These are phyloP conservation scores for Chalara sp. DNA, from an alignment of 2,329 filamentous ascomycete species.

Conservation along the genomic window DNA sequence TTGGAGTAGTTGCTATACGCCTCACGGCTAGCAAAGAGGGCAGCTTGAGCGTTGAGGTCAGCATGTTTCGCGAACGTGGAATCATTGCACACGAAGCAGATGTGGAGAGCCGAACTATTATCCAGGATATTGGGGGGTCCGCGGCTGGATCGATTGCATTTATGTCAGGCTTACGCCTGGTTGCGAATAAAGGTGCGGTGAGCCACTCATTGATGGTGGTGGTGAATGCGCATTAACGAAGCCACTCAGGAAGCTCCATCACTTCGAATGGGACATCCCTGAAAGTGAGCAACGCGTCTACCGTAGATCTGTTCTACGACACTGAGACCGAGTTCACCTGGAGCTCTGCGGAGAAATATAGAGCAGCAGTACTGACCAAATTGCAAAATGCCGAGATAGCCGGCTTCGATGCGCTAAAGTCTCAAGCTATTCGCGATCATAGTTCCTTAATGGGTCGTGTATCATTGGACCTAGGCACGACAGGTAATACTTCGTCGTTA, in stretches of 20 bases:
- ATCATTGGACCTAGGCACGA: not conserved
- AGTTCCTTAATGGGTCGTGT: not conserved
- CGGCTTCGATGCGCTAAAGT: not conserved
- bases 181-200: too few relatives aligned
- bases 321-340: not conserved
- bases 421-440: not conserved
- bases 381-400: not conserved
- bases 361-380: not conserved
- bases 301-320: not conserved
- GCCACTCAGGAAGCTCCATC: too few relatives aligned
- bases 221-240: too few relatives aligned
- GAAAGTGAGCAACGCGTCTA: not conserved
- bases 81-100: too few relatives aligned
- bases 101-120: too few relatives aligned
- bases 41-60: not conserved
- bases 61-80: too few relatives aligned
- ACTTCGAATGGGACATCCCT: not conserved
- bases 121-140: too few relatives aligned
- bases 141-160: too few relatives aligned
- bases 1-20: not conserved
- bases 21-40: not conserved
- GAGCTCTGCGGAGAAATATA: not conserved
- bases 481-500: not conserved
- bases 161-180: too few relatives aligned
- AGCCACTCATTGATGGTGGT: too few relatives aligned